Evolutionary conservation across 208 protist species (phyloP), one percentile per base, ranked within the genome.

Genomic region (Porcisia deanei): DNA sequence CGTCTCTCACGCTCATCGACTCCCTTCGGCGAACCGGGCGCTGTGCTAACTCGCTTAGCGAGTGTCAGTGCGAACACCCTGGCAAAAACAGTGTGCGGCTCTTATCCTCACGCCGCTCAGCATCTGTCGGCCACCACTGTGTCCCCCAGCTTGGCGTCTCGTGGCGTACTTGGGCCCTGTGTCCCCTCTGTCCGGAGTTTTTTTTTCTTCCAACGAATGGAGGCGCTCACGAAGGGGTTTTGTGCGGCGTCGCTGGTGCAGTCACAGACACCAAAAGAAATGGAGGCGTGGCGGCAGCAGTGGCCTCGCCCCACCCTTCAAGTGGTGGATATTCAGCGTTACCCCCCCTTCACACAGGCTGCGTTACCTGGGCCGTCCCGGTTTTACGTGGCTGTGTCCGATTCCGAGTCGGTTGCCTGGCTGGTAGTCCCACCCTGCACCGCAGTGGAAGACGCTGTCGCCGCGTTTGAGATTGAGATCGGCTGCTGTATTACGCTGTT

Each of bases 321-420:
- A 65, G 77, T 96, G 8, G 85, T 95, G 47, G 87, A 93, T 61
- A 94, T 96, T 70, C 89, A 97, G 53, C 86, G 91, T 30, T 93
- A 90, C 77, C 89, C 86, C 77, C 89, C 86, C 14, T 73, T 57
- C 18, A 14, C 58, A 12, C 63, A 76, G 18, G 55, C 70, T 45
- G 57, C 47, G 0, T 45, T 18, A 0, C 54, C 52, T 39, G 73
- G 68, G 41, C 63, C 78, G 2, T 89, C 81, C 2, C 82, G 89
- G 2, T 98, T 97, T 81, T 94, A 94, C 67, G n/a, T 93, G 0
- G 93, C 94, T 2, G 66, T 89, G 2, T 92, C 86, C 2, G 88
- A 94, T 66, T 86, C 80, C 7, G 49, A 85, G 57, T 76, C 84
- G n/a, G 49, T 91, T 2, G 73, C 97, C 9, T 97, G 88, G 85